phyloP scores from a whole-genome alignment of 2,329 filamentous ascomycete genomes.

The Aspergillus chevalieri region DNA sequence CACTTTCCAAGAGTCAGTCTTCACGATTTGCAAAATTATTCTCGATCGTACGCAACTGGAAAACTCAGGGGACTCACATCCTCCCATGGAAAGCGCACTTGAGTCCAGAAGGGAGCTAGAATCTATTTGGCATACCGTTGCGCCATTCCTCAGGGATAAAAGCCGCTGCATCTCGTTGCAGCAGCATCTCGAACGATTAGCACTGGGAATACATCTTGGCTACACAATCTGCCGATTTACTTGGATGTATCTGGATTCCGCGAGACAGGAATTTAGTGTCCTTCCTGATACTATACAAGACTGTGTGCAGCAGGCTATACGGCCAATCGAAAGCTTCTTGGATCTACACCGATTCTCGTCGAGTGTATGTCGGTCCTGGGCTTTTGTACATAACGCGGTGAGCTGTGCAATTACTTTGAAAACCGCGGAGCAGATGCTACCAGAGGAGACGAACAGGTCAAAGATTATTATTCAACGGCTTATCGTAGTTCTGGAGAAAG shows the following conservation, averaged over 20 bases:
- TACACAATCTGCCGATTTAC: slow-evolving; percentile 13
- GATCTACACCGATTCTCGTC: slow-evolving; percentile 13
- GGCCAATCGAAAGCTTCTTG: slow-evolving; percentile 10
- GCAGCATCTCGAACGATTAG: slow-evolving; percentile 14
- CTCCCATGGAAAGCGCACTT: not conserved
- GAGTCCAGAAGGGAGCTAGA: slow-evolving; percentile 3
- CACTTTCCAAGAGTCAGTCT: slow-evolving; percentile 12
- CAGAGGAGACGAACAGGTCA: not conserved
- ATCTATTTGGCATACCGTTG: slow-evolving; percentile 3
- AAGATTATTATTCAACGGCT: slow-evolving; percentile 5
- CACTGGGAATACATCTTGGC: slow-evolving; percentile 12
- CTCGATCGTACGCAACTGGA: slow-evolving; percentile 5
- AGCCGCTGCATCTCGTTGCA: slow-evolving; percentile 10
- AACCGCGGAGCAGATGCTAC: not conserved
- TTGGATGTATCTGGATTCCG: slow-evolving; percentile 6
- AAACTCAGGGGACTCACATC: not conserved
- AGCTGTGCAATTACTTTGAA: slow-evolving; percentile 14
- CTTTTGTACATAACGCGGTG: slow-evolving; percentile 19
- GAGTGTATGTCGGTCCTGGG: slow-evolving; percentile 13
- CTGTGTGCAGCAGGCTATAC: slow-evolving; percentile 2
- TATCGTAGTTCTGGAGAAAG: slow-evolving; percentile 10
- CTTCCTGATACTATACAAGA: not conserved
- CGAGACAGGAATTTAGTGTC: not conserved
- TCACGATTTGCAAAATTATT: slow-evolving; percentile 11
- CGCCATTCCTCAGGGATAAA: slow-evolving; percentile 9